Conservation (phyloP, 2,329 filamentous ascomycete species). For the Curvularia eragrostidis region DNA sequence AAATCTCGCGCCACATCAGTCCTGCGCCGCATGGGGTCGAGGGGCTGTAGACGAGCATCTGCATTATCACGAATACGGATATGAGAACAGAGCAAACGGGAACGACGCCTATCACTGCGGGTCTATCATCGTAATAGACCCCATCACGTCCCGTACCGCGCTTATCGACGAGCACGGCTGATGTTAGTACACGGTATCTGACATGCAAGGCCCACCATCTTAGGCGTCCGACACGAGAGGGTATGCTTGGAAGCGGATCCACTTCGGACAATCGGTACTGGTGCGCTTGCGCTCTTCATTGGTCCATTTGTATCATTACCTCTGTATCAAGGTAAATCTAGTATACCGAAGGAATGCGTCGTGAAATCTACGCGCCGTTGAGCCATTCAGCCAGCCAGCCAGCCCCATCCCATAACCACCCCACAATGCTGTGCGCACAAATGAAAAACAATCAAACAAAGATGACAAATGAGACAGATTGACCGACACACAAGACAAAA, state of each 20-base stretch:
- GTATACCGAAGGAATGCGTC: neutral
- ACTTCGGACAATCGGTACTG: neutral
- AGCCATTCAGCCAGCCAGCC: neutral
- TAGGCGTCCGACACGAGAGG: neutral
- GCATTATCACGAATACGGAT: neutral
- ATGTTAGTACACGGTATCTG: neutral
- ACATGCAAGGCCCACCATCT: conserved; percentile 7
- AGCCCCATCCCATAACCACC: neutral
- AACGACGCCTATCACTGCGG: no score
- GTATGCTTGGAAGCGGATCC: conserved; percentile 1
- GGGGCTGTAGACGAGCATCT: neutral
- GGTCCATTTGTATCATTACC: neutral
- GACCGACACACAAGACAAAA: neutral
- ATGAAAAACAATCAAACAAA: neutral
- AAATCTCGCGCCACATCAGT: neutral
- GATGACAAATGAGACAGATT: neutral
- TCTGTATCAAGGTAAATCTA: neutral
- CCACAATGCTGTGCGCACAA: neutral
- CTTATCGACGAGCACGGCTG: neutral
- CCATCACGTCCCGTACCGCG: neutral
- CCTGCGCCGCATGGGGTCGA: neutral
- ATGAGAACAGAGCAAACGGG: neutral
- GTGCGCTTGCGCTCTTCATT: neutral
- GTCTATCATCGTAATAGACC: neutral
- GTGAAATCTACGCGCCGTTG: neutral